These are phyloP conservation scores for Xylaria sp. DNA, from an alignment of 2,329 filamentous ascomycete species.

Conservation along the genomic window DNA sequence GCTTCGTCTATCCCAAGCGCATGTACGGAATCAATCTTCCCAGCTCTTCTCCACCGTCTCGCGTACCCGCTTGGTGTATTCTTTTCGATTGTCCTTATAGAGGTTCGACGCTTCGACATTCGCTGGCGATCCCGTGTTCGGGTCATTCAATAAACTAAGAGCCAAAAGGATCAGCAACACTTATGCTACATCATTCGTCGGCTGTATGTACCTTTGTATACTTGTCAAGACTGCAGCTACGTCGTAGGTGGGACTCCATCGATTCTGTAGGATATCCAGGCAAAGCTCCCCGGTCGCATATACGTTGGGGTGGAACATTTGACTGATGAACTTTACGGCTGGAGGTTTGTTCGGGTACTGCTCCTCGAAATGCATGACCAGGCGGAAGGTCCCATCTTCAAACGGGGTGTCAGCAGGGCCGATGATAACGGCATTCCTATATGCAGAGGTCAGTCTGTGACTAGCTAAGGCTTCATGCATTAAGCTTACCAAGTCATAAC, in stretches of 20 bases:
- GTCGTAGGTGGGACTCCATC: slow-evolving; percentile 99
- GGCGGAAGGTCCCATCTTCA: slow-evolving; percentile 95
- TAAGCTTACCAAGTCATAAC: slow-evolving; percentile 88
- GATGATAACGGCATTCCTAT: slow-evolving; percentile 97
- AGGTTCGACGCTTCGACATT: slow-evolving; percentile 98
- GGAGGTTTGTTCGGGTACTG: slow-evolving; percentile 99
- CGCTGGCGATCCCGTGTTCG: slow-evolving; percentile 96
- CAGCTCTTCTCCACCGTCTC: slow-evolving; percentile 99
- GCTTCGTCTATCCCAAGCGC: slow-evolving; percentile 1
- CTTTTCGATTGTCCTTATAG: slow-evolving; percentile 97
- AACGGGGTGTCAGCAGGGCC: slow-evolving; percentile 96
- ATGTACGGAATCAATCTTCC: slow-evolving; percentile 73
- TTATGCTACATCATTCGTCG: background rate
- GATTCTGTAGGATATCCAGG: slow-evolving; percentile 94
- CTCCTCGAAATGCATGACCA: slow-evolving; percentile 99
- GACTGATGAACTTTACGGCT: slow-evolving; percentile 96
- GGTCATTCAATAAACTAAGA: slow-evolving; percentile 88
- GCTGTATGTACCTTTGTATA: slow-evolving; percentile 80
- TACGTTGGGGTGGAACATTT: slow-evolving; percentile 99
- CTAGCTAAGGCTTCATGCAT: slow-evolving; percentile 27
- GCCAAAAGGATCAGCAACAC: slow-evolving; percentile 9
- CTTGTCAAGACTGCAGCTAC: slow-evolving; percentile 96
- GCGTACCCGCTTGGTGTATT: slow-evolving; percentile 93
- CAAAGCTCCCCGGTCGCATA: slow-evolving; percentile 97
- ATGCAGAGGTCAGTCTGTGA: slow-evolving; percentile 43